These are phyloP conservation scores for Aspergillus campestris DNA, from an alignment of 495 filamentous ascomycete genomes.

Conservation along the genomic window DNA sequence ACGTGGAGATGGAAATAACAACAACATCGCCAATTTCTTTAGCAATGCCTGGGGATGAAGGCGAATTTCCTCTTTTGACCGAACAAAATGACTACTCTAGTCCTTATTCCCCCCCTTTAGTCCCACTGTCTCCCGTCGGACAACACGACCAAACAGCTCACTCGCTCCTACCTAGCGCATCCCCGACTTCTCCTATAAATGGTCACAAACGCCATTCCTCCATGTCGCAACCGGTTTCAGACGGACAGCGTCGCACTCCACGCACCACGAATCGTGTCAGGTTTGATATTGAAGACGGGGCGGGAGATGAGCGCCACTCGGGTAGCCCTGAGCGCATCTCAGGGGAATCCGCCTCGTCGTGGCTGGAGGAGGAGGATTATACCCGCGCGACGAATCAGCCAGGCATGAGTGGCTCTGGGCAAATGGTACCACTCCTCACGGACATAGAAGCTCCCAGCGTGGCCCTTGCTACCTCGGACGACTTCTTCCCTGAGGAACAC, in stretches of 20 bases:
- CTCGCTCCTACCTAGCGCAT: slow-evolving; percentile 10
- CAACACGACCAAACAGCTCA: slow-evolving; percentile 22
- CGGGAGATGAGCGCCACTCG: slow-evolving; percentile 26
- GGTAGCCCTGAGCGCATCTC: slow-evolving; percentile 29
- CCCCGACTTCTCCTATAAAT: slow-evolving; percentile 12
- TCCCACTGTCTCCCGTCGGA: slow-evolving; percentile 17
- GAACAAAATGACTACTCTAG: slow-evolving; percentile 20
- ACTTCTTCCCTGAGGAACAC: slow-evolving; percentile 51
- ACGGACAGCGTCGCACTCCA: slow-evolving; percentile 51
- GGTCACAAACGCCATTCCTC: slow-evolving; percentile 32
- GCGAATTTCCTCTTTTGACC: slow-evolving; percentile 20
- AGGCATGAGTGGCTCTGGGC: slow-evolving; percentile 23
- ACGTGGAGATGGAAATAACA: background rate
- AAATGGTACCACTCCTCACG: slow-evolving; percentile 68
- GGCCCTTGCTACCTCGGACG: slow-evolving; percentile 59
- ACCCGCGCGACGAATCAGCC: slow-evolving; percentile 19
- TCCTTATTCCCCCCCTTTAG: slow-evolving; percentile 21
- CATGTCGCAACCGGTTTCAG: slow-evolving; percentile 30
- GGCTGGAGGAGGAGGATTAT: slow-evolving; percentile 53
- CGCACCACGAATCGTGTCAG: slow-evolving; percentile 80
- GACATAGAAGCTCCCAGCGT: slow-evolving; percentile 82
- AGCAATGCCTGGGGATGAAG: slow-evolving; percentile 40
- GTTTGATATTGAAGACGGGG: slow-evolving; percentile 61
- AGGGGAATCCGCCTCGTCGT: slow-evolving; percentile 28
- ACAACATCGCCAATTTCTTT: slow-evolving; percentile 4